Conservation (phyloP, 805 yeast genomes). For the Schizosaccharomyces lindneri region DNA sequence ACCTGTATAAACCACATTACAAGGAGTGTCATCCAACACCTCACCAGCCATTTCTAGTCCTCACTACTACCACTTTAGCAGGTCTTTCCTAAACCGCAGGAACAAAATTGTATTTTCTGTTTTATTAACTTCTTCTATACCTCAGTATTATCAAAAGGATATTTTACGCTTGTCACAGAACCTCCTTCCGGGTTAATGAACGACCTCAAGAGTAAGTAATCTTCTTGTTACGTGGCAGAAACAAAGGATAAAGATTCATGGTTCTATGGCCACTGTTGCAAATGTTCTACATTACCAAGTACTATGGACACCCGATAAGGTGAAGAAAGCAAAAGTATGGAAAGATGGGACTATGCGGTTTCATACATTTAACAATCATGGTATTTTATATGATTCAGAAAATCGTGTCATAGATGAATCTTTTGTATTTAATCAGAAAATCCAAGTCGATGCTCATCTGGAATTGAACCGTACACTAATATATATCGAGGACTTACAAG, state of each 20-base stretch:
- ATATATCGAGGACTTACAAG: background rate
- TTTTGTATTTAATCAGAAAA: background rate
- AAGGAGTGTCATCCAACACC: no score
- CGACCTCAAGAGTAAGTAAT: no score
- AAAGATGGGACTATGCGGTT: slow-evolving; percentile 12
- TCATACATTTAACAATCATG: slow-evolving; percentile 6
- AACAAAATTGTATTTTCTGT: no score
- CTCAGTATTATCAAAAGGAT: no score
- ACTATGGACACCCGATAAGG: slow-evolving; percentile 12
- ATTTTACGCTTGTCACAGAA: no score
- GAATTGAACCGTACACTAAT: background rate
- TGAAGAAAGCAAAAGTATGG: slow-evolving; percentile 15
- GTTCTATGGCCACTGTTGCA: background rate
- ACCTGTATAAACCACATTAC: no score
- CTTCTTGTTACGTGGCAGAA: no score
- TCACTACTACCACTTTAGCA: no score
- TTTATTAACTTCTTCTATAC: no score
- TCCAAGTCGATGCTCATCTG: background rate
- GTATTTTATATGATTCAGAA: slow-evolving; percentile 9
- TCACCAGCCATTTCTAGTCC: no score
- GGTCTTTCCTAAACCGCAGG: no score
- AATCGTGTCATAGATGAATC: background rate
- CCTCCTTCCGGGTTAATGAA: no score
- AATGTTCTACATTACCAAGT: slow-evolving; percentile 9
- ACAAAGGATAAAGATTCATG: background rate